Conservation (phyloP, 2,329 filamentous ascomycete genomes). For the Trichoderma afroharzianum region DNA sequence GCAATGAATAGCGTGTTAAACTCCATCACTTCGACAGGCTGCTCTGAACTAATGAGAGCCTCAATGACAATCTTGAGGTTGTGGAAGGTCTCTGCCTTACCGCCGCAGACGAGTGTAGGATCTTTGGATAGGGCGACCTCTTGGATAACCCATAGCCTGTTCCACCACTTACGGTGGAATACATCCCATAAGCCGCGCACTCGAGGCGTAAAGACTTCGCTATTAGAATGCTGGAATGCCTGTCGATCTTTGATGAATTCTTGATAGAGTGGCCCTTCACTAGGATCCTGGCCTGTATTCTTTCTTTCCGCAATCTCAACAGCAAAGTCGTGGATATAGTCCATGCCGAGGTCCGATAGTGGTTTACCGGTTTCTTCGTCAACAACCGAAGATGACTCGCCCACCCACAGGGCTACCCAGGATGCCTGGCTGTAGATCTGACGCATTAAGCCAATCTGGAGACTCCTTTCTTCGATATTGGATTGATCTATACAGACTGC, state of each 20-base stretch:
- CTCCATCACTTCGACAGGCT: neutral
- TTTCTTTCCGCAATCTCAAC: neutral
- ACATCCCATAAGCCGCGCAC: constrained; percentile 7
- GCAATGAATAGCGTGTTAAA: neutral
- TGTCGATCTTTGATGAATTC: neutral
- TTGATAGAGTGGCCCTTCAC: neutral
- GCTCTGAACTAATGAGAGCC: neutral
- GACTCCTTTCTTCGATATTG: neutral
- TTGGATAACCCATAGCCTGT: constrained; percentile 8
- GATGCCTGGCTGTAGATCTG: neutral
- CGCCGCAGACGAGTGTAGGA: neutral
- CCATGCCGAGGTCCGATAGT: neutral
- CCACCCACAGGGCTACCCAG: neutral
- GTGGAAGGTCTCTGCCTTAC: neutral
- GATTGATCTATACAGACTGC: neutral
- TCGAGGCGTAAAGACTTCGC: neutral
- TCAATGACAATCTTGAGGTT: constrained; percentile 5
- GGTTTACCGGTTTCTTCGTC: neutral
- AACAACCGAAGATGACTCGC: neutral
- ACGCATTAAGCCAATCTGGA: neutral
- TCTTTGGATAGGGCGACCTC: neutral
- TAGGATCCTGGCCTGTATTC: neutral
- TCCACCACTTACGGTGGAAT: constrained; percentile 6
- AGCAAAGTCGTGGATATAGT: neutral
- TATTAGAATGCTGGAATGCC: neutral